A percentile compares a stretch with the other conserved stretches of the same genome.
Evolutionary conservation across 768 basidiomycete species (phyloP).

Genomic region (Chiua virens): DNA sequence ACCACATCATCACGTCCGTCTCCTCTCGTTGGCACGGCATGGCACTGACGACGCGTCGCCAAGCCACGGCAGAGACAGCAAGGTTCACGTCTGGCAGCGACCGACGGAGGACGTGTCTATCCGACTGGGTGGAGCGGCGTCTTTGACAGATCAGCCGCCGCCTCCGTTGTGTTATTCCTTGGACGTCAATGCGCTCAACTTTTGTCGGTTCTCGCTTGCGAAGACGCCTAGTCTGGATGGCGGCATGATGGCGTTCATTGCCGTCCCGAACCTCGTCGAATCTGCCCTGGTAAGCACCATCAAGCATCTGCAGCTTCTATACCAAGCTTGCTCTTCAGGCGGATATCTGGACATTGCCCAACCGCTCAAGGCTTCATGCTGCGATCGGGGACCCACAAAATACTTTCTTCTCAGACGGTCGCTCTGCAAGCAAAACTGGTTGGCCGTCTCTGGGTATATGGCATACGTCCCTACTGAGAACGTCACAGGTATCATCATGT

Average conservation of each 20-base stretch:
- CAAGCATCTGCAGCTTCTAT: background rate
- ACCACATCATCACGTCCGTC: conserved; percentile 35
- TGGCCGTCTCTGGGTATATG: background rate
- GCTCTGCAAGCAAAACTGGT: conserved; percentile 61
- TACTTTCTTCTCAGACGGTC: conserved; percentile 38
- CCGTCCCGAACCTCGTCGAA: conserved; percentile 86
- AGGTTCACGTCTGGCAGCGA: conserved; percentile 71
- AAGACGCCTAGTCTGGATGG: conserved; percentile 14
- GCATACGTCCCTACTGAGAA: background rate
- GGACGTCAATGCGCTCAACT: conserved; percentile 92
- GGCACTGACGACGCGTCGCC: too few relatives aligned
- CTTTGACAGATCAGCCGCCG: conserved; percentile 44
- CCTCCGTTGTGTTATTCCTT: conserved; percentile 65
- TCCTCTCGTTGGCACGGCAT: too few relatives aligned
- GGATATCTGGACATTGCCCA: conserved; percentile 84
- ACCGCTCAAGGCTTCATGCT: conserved; percentile 70
- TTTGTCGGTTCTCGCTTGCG: conserved; percentile 83
- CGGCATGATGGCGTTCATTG: conserved; percentile 52
- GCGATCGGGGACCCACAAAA: conserved; percentile 68
- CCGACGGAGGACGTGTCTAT: conserved; percentile 48
- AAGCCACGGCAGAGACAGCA: conserved; percentile 83
- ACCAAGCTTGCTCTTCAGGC: conserved; percentile 46
- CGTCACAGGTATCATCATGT: conserved; percentile 82
- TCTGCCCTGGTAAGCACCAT: conserved; percentile 64
- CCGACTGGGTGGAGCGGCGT: conserved; percentile 53